Percentiles rank a stretch among this genome's conserved stretches.
phyloP scores from a whole-genome alignment of 495 filamentous ascomycete genomes.

The Neurospora sublineolata region DNA sequence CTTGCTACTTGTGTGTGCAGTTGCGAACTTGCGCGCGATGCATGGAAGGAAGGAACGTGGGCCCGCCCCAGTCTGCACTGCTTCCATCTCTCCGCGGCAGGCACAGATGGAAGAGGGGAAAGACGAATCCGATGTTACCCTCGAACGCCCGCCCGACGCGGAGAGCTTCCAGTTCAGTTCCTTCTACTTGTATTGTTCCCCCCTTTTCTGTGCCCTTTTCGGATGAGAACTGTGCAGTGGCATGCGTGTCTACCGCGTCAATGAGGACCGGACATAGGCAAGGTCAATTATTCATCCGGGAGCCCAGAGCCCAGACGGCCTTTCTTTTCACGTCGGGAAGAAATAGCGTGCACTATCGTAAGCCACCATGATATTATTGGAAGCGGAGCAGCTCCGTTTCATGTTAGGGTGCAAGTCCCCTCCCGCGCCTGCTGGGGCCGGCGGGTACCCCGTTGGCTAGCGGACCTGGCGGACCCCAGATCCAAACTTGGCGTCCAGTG shows the following conservation, averaged over 20 bases:
- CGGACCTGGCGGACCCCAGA: background rate
- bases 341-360: background rate
- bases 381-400: slow-evolving; percentile 9
- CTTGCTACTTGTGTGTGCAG: background rate
- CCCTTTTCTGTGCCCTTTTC: background rate
- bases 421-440: background rate
- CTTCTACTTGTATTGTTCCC: background rate
- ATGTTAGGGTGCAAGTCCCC: slow-evolving; percentile 6
- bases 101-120: background rate
- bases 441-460: background rate
- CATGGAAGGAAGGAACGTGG: background rate
- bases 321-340: background rate
- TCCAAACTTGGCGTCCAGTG: background rate
- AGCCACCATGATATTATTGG: background rate
- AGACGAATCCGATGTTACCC: background rate
- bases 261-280: background rate
- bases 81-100: background rate
- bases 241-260: background rate
- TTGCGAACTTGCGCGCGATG: background rate
- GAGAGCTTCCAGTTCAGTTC: background rate
- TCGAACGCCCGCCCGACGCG: background rate
- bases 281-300: background rate
- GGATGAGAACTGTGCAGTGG: background rate
- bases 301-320: background rate
- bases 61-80: background rate